Conservation (phyloP, 2,329 filamentous ascomycete genomes). For the Calonectria crousiana region DNA sequence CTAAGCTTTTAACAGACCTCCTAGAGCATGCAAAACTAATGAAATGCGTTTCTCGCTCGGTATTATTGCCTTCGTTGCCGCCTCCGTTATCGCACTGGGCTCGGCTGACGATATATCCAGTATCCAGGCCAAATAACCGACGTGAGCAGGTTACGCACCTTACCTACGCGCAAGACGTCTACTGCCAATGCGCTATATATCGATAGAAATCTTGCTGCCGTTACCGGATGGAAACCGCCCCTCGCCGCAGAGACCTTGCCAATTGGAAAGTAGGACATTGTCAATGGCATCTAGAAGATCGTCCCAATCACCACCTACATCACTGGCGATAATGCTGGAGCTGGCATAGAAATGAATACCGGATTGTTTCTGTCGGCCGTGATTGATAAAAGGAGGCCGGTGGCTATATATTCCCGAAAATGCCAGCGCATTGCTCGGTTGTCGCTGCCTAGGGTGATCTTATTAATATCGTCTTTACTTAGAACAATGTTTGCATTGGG, state of each 20-base stretch:
- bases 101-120: not conserved
- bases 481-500: no score
- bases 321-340: not conserved
- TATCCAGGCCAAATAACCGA: not conserved
- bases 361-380: not conserved
- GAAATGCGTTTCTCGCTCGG: constrained; percentile 10
- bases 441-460: no score
- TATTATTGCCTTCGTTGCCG: not conserved
- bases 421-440: no score
- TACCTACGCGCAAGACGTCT: not conserved
- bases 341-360: not conserved
- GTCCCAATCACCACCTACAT: not conserved
- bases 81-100: not conserved
- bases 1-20: not conserved
- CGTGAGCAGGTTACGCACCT: not conserved
- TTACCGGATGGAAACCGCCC: not conserved
- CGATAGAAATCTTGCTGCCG: not conserved
- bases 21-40: not conserved
- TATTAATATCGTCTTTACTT: no score
- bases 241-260: not conserved
- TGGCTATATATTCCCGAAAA: no score
- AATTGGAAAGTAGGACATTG: not conserved
- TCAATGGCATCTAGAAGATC: not conserved
- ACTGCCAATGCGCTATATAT: not conserved
- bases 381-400: no score